Base-by-base conservation (phyloP, 371 early-diverging fungal genomes). In the Haplosporangium sp. region DNA sequence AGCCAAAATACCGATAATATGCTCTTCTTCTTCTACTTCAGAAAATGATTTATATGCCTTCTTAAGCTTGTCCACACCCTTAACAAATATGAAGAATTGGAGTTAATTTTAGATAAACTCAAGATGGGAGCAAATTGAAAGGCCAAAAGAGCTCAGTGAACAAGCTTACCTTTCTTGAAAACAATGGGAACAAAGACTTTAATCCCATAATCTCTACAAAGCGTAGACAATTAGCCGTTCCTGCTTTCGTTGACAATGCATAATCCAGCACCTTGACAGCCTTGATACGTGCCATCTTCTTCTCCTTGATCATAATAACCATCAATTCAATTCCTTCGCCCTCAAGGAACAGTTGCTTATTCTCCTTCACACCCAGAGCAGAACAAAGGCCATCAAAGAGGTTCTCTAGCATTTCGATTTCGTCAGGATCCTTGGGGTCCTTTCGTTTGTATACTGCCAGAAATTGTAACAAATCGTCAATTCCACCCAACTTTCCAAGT, bases 301-400 rank as follows among this genome's bases (percentile, higher is more conserved):
- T 89, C 78, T 95, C 94, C 71, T 93, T 93, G 79, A 74, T 82
- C 90, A 96, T 89, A 55, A 97, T 86, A n/a, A 95, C 84, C 95
- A 98, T 93, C 61, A 97, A 78, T 83, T 97, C 98, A 15, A 95
- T 86, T 9, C 98, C 98, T 76, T 98, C 98, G 2, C 85, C 89
- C 35, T 93, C 90, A 20, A 94, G 75, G 77, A 98, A 97, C 9
- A 72, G 67, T 38, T 67, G 69, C 85, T 96, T 96, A 61, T 85
- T 89, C 71, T 89, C 88, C 35, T 84, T 82, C 45, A 90, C 90
- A 15, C 85, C 85, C 37, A 93, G 66, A 15, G 86, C 84, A 63
- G 89, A 90, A 69, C 94, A 95, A 38, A 97, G 64, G 0, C 90
- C 84, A 77, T 95, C 94, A 76, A 97, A 95, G 37, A 94, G 86